Evolutionary conservation across 352 stramenopile genomes (phyloP), one percentile per base, ranked within the genome.

Genomic region (Pythium vanterpoolii): DNA sequence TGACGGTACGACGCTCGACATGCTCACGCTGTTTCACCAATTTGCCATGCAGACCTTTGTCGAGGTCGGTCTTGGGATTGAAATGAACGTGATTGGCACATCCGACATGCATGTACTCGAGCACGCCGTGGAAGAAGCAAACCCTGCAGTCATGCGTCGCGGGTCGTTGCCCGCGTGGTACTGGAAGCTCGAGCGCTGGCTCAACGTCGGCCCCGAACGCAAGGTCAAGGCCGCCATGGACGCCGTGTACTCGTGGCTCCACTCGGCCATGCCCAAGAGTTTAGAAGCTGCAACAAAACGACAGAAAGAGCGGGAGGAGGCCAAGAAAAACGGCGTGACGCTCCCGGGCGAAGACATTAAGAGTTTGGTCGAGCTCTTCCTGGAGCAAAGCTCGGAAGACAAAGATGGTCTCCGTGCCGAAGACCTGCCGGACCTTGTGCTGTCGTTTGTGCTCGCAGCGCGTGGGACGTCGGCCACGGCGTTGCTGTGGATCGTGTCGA

Each of bases 401-500:
- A 39, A 23, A 5, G 68, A 61, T 7, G 69, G 62, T 7, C n/a
- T 83, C 39, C 60, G 75, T 10, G 61, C 71, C 14, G 79, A 75
- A 36, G 83, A 83, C 47, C 68, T 96, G 21, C 53, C 78, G 10
- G 79, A 94, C 28, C 64, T 96, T 21, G 71, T 85, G 6, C 69
- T 94, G 7, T 71, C 71, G 7, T 77, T 95, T 50, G 62, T 96
- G 33, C 49, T 86, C 27, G 86, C 77, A 19, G 86, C 85, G 5
- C 74, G 79, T 28, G 85, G 94, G 52, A 95, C 79, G 0, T 93
- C 85, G 10, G 79, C 85, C 3, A 67, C 53, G 56, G 76, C 83
- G 31, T 50, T 95, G 28, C 74, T 66, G 27, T 96, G 85, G 85
- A 67, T 87, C 11, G 63, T 95, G 23, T 75, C 87, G 40, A 75